Evolutionary conservation across 1,284 basidiomycete genomes (phyloP).

Genomic region (Rhodotorula sp.): DNA sequence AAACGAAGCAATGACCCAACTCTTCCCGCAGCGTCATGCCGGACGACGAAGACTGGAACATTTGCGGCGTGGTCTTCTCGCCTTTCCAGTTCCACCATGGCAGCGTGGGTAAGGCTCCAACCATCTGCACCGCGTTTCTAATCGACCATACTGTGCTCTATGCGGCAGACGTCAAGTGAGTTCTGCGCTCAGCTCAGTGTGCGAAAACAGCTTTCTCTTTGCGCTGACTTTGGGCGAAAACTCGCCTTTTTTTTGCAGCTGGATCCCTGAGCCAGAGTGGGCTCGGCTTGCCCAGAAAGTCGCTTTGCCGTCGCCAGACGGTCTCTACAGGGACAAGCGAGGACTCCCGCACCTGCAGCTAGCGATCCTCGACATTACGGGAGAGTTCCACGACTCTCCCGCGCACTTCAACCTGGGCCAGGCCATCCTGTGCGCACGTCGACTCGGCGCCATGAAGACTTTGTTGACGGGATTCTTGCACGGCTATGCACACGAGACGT

Average conservation of each 20-base stretch:
- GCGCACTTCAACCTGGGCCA: background rate
- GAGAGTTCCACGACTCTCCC: background rate
- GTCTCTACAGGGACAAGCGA: background rate
- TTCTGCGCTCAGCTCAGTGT: background rate
- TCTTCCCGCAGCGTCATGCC: slow-evolving; percentile 56
- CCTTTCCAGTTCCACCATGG: slow-evolving; percentile 62
- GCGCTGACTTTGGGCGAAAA: background rate
- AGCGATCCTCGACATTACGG: background rate
- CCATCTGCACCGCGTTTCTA: background rate
- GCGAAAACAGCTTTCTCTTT: no score
- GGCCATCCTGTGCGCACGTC: background rate
- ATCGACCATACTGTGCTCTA: background rate
- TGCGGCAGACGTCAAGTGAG: background rate
- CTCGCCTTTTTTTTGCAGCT: background rate
- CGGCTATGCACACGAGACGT: background rate
- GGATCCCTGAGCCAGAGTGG: background rate
- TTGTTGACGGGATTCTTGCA: background rate
- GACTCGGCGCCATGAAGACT: background rate
- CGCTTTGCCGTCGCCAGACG: background rate
- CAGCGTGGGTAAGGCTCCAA: slow-evolving; percentile 8
- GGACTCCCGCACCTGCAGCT: background rate
- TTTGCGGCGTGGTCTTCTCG: slow-evolving; percentile 62
- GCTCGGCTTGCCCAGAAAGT: background rate
- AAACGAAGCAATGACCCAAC: background rate
- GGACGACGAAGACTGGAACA: slow-evolving; percentile 62